Evolutionary conservation across 1,284 basidiomycete genomes (phyloP), one percentile per base, ranked within the genome.

Genomic region (Malassezia pachydermatis): DNA sequence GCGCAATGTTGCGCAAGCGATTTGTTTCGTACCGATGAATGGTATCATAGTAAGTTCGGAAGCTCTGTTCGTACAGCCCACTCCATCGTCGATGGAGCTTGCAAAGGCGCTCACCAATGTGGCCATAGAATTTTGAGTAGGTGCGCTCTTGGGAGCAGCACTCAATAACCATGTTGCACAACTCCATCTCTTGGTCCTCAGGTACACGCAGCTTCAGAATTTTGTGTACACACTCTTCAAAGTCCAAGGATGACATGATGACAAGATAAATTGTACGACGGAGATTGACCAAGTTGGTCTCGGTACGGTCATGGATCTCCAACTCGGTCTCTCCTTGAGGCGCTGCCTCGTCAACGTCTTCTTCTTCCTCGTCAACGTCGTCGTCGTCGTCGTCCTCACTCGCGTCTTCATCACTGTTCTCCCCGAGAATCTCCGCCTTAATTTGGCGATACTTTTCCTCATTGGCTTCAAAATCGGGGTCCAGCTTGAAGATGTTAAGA

Each of bases 91-190:
- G 83, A 72, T 94, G 89, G 60, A 98, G 78, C 75, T 94, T 94
- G 76, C 86, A 86, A 75, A 98, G 89, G 10, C 92, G 83, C 74
- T 98, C 92, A 45, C 88, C 89, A 62, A 95, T 81, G 28, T 95
- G 81, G 17, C 92, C 92, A 70, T 92, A 98, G 77, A 95, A 98
- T 33, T 81, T 87, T 9, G 86, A 86, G 73, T 95, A 98, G 0
- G 92, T 90, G 4, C 92, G 84, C 72, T 98, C 92, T 76, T 98
- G 92, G 2, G 92, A 98, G 72, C 92, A 98, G 83, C 92, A 98
- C 70, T 98, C 92, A 73, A 98, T 84, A 53, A 98, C 80, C 92
- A 98, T 98, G 77, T 98, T 96, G 74, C 86, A 83, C 44, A 98
- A 75, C 73, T 96, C 92, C 63, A 88, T 86, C 85, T 90, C 41